Evolutionary conservation across 2,329 filamentous ascomycete genomes (phyloP).

Genomic region (Alternaria postmessia): DNA sequence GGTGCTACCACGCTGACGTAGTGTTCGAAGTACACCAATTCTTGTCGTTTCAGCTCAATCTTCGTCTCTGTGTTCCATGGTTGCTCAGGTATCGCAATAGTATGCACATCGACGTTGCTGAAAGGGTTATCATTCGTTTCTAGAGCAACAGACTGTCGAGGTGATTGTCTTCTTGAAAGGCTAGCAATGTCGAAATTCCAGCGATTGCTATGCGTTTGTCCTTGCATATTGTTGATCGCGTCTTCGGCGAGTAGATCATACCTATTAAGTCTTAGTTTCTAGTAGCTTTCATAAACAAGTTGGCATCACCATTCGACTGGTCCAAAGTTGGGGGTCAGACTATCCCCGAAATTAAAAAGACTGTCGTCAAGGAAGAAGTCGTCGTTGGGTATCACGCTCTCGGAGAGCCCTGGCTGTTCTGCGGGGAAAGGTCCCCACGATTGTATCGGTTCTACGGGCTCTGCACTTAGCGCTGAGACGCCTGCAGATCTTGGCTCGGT

Average conservation of each 20-base stretch:
- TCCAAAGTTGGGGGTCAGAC: conserved; percentile 51
- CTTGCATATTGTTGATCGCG: conserved; percentile 46
- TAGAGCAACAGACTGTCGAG: conserved; percentile 39
- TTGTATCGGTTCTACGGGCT: conserved; percentile 15
- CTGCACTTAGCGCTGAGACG: conserved; percentile 16
- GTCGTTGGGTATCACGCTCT: conserved; percentile 31
- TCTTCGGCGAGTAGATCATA: conserved; percentile 57
- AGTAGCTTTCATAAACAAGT: background rate
- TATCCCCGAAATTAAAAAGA: conserved; percentile 35
- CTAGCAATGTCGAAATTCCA: conserved; percentile 53
- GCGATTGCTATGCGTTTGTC: conserved; percentile 45
- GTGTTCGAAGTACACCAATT: conserved; percentile 50
- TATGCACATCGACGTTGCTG: conserved; percentile 7
- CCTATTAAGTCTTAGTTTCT: conserved; percentile 9
- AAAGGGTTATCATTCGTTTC: conserved; percentile 18
- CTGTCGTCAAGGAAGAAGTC: conserved; percentile 36
- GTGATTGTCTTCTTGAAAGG: conserved; percentile 52
- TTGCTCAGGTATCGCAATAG: conserved; percentile 18
- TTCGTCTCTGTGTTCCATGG: conserved; percentile 35
- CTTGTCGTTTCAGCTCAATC: conserved; percentile 44
- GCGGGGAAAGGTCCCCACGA: conserved; percentile 27
- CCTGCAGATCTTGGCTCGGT: conserved; percentile 1
- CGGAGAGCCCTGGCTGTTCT: conserved; percentile 22
- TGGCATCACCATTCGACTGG: conserved; percentile 53
- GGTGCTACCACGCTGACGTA: conserved; percentile 50